Evolutionary conservation across 192 early-diverging fungal genomes (phyloP).

Genomic region (Backusella westeae): DNA sequence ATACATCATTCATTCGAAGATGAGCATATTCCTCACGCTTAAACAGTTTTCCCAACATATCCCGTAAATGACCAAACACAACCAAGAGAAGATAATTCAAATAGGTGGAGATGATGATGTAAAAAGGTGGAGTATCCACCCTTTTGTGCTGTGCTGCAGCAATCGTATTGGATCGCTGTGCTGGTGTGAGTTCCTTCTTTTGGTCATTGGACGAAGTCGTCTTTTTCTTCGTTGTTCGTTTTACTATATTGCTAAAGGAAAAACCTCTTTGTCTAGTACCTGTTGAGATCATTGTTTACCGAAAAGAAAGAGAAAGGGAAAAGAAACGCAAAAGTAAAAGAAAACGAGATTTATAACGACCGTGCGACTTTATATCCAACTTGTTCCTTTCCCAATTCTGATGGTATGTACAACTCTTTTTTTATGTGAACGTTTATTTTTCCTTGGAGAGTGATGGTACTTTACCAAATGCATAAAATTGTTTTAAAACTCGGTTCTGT

Average conservation of each 20-base stretch:
- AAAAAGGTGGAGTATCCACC: conserved; percentile 49
- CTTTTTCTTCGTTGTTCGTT: conserved; percentile 19
- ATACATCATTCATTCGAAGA: conserved; percentile 43
- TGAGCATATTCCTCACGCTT: conserved; percentile 62
- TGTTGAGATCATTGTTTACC: neutral
- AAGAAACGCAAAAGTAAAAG: too few species aligned
- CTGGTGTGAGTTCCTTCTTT: conserved; percentile 15
- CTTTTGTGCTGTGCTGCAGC: conserved; percentile 25
- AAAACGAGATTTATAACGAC: neutral
- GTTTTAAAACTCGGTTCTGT: neutral
- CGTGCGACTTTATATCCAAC: neutral
- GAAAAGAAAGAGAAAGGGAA: neutral
- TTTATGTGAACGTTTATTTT: neutral
- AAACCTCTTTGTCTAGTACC: conserved; percentile 19
- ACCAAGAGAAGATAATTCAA: conserved; percentile 84
- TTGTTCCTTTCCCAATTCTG: neutral
- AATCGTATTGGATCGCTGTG: conserved; percentile 24
- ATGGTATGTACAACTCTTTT: neutral
- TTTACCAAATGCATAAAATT: neutral
- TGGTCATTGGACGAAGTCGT: conserved; percentile 32
- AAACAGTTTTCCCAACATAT: conserved; percentile 75
- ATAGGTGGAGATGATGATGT: conserved; percentile 82
- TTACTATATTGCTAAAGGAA: conserved; percentile 12
- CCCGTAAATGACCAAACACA: conserved; percentile 78
- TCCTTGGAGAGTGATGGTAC: neutral